Evolutionary conservation across 2,329 filamentous ascomycete species (phyloP).

Genomic region (Penicillium hordei): DNA sequence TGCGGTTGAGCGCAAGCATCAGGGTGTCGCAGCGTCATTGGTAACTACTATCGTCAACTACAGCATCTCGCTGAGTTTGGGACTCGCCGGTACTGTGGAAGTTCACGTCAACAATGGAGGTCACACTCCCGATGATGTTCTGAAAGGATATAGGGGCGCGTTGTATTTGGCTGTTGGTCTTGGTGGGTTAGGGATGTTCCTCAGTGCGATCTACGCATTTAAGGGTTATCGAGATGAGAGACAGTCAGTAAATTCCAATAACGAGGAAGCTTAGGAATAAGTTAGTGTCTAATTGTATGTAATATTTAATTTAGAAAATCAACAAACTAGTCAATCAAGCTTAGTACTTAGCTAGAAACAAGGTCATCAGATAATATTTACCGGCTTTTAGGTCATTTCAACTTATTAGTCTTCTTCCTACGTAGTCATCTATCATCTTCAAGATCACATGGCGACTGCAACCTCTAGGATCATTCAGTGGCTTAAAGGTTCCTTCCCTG

Average conservation of each 20-base stretch:
- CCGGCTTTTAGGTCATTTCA: no score
- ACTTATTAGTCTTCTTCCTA: no score
- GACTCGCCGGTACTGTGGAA: slow-evolving; percentile 66
- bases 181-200: slow-evolving; percentile 28
- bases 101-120: slow-evolving; percentile 46
- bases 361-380: no score
- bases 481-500: no score
- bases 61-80: slow-evolving; percentile 64
- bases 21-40: slow-evolving; percentile 56
- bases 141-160: slow-evolving; percentile 44
- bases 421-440: no score
- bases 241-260: neutral
- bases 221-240: slow-evolving; percentile 13
- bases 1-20: slow-evolving; percentile 46
- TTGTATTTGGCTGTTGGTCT: slow-evolving; percentile 44
- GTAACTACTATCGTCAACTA: slow-evolving; percentile 69
- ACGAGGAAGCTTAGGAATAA: neutral
- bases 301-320: no score
- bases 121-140: slow-evolving; percentile 29
- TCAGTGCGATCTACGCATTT: slow-evolving; percentile 18
- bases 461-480: no score
- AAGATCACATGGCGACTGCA: no score
- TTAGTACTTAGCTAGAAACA: no score
- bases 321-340: no score
- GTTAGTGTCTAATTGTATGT: no score